Percentiles rank a stretch among this genome's conserved stretches.
Conservation (phyloP, 495 filamentous ascomycete genomes). For the Hypoxylon intermedium region DNA sequence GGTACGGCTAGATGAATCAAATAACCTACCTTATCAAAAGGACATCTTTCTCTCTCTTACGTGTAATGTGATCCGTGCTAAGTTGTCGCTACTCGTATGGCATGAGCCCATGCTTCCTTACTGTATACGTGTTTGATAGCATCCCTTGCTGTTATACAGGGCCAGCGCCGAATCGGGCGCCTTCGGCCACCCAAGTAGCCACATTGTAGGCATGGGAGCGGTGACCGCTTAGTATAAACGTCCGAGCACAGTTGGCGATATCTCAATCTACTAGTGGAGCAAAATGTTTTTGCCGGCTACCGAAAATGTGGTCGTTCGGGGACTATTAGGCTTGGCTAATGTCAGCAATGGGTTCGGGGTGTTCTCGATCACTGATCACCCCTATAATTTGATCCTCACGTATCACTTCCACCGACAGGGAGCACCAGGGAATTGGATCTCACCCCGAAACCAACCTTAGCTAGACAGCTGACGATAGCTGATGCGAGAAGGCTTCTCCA, state of each 20-base stretch:
- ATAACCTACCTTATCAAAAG: too few species aligned
- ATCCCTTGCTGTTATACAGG: constrained; percentile 13
- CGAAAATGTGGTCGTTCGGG: constrained; percentile 1
- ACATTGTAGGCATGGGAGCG: constrained; percentile 24
- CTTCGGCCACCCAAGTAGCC: constrained; percentile 9
- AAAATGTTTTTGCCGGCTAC: constrained; percentile 7
- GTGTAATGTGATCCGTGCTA: constrained; percentile 11
- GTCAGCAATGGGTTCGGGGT: constrained; percentile 5
- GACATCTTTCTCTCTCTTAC: background rate
- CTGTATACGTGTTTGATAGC: constrained; percentile 34
- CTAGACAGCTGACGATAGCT: constrained; percentile 13
- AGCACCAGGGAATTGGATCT: constrained; percentile 2
- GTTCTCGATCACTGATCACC: constrained; percentile 5
- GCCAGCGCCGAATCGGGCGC: constrained; percentile 14
- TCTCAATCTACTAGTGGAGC: constrained; percentile 14
- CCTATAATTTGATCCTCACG: constrained; percentile 9
- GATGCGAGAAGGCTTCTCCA: constrained; percentile 5
- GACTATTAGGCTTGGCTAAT: constrained; percentile 5
- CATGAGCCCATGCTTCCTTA: constrained; percentile 17
- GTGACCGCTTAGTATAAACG: constrained; percentile 19
- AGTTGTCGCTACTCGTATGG: constrained; percentile 3
- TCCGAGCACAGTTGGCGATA: constrained; percentile 27
- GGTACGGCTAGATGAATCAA: constrained; percentile 30
- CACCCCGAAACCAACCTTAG: constrained; percentile 8
- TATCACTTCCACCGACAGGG: constrained; percentile 4